These are phyloP conservation scores for Ogataea nonfermentans DNA, from an alignment of 805 yeast genomes.

Conservation along the genomic window DNA sequence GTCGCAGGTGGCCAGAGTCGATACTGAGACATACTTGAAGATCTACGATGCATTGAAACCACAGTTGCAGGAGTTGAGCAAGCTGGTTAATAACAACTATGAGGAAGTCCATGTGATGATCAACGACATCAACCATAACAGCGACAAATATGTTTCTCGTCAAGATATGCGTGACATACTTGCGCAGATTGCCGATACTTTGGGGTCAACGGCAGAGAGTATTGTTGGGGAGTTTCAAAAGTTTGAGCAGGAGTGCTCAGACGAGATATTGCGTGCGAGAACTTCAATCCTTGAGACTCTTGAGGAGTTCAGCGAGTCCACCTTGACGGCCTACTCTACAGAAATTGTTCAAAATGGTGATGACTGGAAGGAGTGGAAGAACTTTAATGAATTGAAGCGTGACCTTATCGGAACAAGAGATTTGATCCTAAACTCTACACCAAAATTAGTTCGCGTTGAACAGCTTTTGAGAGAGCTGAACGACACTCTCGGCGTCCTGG, in stretches of 20 bases:
- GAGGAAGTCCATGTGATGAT: constrained; percentile 28
- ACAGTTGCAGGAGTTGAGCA: constrained; percentile 35
- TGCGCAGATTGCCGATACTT: constrained; percentile 29
- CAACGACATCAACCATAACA: constrained; percentile 25
- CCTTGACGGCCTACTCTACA: constrained; percentile 62
- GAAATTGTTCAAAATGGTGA: constrained; percentile 48
- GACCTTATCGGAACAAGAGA: constrained; percentile 56
- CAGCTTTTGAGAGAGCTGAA: constrained; percentile 38
- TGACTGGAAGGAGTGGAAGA: constrained; percentile 58
- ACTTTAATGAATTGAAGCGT: constrained; percentile 55
- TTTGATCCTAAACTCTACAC: constrained; percentile 37
- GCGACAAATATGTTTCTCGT: constrained; percentile 40
- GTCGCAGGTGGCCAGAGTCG: constrained; percentile 34
- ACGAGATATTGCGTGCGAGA: constrained; percentile 34
- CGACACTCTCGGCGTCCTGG: constrained; percentile 46
- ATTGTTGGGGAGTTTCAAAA: constrained; percentile 34
- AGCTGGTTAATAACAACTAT: constrained; percentile 26
- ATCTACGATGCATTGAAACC: constrained; percentile 35
- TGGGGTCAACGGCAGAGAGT: constrained; percentile 32
- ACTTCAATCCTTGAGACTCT: constrained; percentile 56
- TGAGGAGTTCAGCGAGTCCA: constrained; percentile 71
- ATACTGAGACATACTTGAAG: constrained; percentile 26
- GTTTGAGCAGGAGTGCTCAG: constrained; percentile 34
- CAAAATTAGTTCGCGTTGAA: constrained; percentile 32
- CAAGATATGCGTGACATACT: constrained; percentile 46